These are phyloP conservation scores for Sporormia fimetaria DNA, from an alignment of 495 filamentous ascomycete genomes.

Conservation along the genomic window DNA sequence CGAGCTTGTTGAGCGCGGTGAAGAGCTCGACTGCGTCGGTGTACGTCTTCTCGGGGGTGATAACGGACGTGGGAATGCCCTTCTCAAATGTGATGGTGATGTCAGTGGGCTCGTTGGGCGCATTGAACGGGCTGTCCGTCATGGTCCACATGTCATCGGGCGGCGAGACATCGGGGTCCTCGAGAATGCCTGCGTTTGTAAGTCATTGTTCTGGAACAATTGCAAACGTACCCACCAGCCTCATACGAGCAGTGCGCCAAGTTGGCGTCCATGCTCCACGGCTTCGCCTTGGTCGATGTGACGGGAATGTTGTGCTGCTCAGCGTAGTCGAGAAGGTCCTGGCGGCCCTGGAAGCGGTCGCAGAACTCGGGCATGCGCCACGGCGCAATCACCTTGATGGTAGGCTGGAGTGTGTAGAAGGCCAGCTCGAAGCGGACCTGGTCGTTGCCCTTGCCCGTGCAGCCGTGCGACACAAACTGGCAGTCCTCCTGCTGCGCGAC, in stretches of 20 bases:
- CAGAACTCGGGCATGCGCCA: constrained; percentile 82
- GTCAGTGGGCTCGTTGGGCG: constrained; percentile 64
- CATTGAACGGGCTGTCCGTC: constrained; percentile 63
- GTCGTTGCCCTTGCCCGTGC: constrained; percentile 81
- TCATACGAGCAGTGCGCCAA: constrained; percentile 87
- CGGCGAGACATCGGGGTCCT: constrained; percentile 54
- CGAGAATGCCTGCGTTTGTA: constrained; percentile 40
- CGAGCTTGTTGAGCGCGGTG: constrained; percentile 67
- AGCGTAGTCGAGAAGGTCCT: constrained; percentile 84
- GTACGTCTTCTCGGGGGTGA: constrained; percentile 48
- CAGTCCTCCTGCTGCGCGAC: constrained; percentile 61
- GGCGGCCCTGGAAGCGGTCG: constrained; percentile 68
- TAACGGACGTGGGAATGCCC: constrained; percentile 68
- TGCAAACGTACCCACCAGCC: constrained; percentile 42
- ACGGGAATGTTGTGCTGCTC: constrained; percentile 69
- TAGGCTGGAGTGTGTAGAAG: constrained; percentile 53
- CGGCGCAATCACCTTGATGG: constrained; percentile 77
- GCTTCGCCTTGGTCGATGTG: constrained; percentile 74
- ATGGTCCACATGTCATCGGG: constrained; percentile 78
- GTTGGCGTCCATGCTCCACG: constrained; percentile 84
- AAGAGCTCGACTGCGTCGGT: constrained; percentile 75
- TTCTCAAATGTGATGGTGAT: constrained; percentile 75
- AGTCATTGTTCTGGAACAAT: background rate
- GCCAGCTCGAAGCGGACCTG: constrained; percentile 78
- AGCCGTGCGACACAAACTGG: constrained; percentile 61